Evolutionary conservation across 192 early-diverging fungal species (phyloP).

Genomic region (Coemansia sp.): DNA sequence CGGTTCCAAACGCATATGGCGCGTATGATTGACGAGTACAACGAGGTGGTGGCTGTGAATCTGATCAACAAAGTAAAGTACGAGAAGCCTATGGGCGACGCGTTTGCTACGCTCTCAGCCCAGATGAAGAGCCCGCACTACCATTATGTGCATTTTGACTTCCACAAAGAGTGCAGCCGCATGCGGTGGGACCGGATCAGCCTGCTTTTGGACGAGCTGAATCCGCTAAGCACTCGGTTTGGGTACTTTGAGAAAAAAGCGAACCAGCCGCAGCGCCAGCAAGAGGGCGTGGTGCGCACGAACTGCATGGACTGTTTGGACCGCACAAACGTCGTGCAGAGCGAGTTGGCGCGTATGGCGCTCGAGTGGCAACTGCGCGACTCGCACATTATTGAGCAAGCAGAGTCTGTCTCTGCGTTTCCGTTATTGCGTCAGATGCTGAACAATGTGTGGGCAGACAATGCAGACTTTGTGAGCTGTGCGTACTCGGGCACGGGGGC

Average conservation of each 20-base stretch:
- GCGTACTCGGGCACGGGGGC: conserved; percentile 97
- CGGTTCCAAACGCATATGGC: conserved; percentile 42
- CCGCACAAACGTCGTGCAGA: conserved; percentile 98
- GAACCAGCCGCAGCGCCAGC: conserved; percentile 23
- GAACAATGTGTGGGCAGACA: conserved; percentile 96
- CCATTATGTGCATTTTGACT: conserved; percentile 93
- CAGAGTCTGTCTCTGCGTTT: conserved; percentile 65
- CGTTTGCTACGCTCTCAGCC: conserved; percentile 69
- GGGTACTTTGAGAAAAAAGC: conserved; percentile 48
- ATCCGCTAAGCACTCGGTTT: conserved; percentile 61
- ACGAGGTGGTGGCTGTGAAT: conserved; percentile 85
- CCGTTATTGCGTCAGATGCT: conserved; percentile 69
- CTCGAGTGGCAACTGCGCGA: conserved; percentile 75
- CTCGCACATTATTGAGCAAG: conserved; percentile 60
- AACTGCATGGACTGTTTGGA: conserved; percentile 99
- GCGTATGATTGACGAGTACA: conserved; percentile 63
- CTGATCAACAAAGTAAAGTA: conserved; percentile 93
- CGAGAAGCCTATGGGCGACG: conserved; percentile 79
- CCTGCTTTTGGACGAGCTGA: conserved; percentile 77
- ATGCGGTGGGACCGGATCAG: conserved; percentile 92
- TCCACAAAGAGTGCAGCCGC: conserved; percentile 94
- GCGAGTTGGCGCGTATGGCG: conserved; percentile 74
- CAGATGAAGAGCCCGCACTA: conserved; percentile 57
- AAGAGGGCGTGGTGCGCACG: conserved; percentile 83
- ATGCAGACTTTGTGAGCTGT: conserved; percentile 88